Base-by-base conservation (phyloP, 345 rosid species). In the Clausena lansium region DNA sequence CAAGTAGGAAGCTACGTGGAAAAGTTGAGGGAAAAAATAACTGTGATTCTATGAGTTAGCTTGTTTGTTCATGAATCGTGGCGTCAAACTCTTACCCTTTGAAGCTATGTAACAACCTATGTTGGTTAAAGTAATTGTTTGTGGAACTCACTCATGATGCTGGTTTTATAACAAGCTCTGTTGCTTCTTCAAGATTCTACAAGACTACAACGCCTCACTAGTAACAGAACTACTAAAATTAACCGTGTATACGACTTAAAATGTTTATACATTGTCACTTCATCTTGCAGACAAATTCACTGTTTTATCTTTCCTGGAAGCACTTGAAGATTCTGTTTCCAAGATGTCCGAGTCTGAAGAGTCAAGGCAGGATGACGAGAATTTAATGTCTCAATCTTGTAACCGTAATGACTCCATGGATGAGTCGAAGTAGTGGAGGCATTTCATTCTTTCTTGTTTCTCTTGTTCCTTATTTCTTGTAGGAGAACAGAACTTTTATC, bases 261-360 rank as follows among this genome's bases (percentile, higher is more conserved):
- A 73, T 57, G 2, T 17, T 33, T 24, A 30, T 62, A 17, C 36
- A 32, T 39, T 39, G 17, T 9, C 9, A 61, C 14, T 64, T 77
- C 58, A n/a, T 60, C 9, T 69, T 84, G 92, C 92, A 95, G 99
- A 91, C 81, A 96, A 91, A 79, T 89, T 91, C 84, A 92, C 95
- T 2, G 98, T 96, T 45, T 39, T 75, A 54, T 96, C 98, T 52
- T 96, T 96, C 82, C 98, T 96, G 1, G 99, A 96, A 89, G 99
- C 98, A 33, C 97, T 96, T 13, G 97, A 96, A 82, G 99, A 94
- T 79, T 91, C 99, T 1, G 95, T 92, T 76, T 81, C 87, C 24
- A 71, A 70, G 59, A 66, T 60, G 38, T 39, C 80, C 0, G 86
- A 81, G 68, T 57, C 82, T 0, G 92, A 84, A 25, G 88, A 81